These are phyloP conservation scores for Panicum virgatum DNA, from an alignment of 202 grass and related monocot genomes.

Conservation along the genomic window DNA sequence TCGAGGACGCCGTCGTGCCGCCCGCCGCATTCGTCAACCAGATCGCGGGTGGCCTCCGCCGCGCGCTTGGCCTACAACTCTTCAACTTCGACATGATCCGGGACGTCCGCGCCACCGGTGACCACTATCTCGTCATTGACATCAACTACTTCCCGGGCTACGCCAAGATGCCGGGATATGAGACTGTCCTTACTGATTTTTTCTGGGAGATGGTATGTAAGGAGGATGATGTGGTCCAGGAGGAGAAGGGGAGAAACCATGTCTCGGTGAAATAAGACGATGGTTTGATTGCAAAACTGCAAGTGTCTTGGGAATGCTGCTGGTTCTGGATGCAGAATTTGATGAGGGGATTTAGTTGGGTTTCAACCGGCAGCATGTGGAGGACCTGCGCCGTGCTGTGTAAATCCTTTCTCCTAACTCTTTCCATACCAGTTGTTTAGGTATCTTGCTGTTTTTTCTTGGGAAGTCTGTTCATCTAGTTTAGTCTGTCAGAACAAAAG, in stretches of 20 bases:
- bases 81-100: slow-evolving; percentile 99
- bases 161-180: slow-evolving; percentile 93
- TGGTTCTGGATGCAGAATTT: slow-evolving; percentile 31
- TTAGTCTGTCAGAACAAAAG: slow-evolving; percentile 46
- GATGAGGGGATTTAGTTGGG: slow-evolving; percentile 34
- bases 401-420: slow-evolving; percentile 59
- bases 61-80: slow-evolving; percentile 72
- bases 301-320: slow-evolving; percentile 31
- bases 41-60: slow-evolving; percentile 72
- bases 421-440: slow-evolving; percentile 46
- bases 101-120: slow-evolving; percentile 67
- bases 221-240: slow-evolving; percentile 27
- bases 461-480: slow-evolving; percentile 46
- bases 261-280: slow-evolving; percentile 40
- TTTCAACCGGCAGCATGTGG: slow-evolving; percentile 26
- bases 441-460: slow-evolving; percentile 44
- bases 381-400: slow-evolving; percentile 38
- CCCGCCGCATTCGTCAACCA: slow-evolving; percentile 65
- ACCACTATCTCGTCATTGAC: slow-evolving; percentile 88
- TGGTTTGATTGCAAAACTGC: slow-evolving; percentile 27
- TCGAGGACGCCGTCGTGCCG: slow-evolving; percentile 71
- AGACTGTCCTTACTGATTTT: slow-evolving; percentile 76
- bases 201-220: slow-evolving; percentile 73
- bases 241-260: slow-evolving; percentile 39
- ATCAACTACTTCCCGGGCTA: slow-evolving; percentile 99